Percentiles rank a stretch among this genome's conserved stretches.
These are phyloP conservation scores for Colletotrichum tropicale DNA, from an alignment of 2,329 filamentous ascomycete species.

Conservation along the genomic window DNA sequence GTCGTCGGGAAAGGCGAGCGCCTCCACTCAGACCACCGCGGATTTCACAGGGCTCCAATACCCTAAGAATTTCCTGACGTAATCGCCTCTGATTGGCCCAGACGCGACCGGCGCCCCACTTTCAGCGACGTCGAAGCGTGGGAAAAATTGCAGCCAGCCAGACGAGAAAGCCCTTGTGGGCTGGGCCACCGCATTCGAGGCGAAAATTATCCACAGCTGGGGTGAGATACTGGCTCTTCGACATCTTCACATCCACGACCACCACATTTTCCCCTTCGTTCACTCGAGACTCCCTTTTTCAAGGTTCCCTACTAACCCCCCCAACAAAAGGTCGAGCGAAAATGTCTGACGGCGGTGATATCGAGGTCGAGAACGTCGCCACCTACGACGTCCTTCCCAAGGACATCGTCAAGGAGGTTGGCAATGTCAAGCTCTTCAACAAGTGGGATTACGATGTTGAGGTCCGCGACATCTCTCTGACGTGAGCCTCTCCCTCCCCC, in stretches of 20 bases:
- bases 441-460: constrained; percentile 99
- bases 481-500: constrained; percentile 56
- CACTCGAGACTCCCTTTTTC: constrained; percentile 7
- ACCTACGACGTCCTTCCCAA: constrained; percentile 87
- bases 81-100: constrained; percentile 38
- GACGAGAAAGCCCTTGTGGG: neutral
- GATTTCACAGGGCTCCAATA: constrained; percentile 41
- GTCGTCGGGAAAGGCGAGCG: constrained; percentile 2
- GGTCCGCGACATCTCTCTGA: constrained; percentile 99
- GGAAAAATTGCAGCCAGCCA: constrained; percentile 10
- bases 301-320: constrained; percentile 16
- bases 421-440: constrained; percentile 96
- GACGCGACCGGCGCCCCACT: constrained; percentile 3
- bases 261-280: constrained; percentile 19
- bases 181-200: neutral
- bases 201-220: constrained; percentile 17
- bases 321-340: constrained; percentile 43
- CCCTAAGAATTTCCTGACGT: constrained; percentile 39
- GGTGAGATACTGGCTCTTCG: constrained; percentile 10
- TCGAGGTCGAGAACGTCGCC: constrained; percentile 83
- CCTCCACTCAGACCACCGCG: neutral
- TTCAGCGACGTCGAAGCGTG: constrained; percentile 31
- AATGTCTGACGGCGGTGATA: constrained; percentile 95
- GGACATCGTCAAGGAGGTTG: constrained; percentile 88
- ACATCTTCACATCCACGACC: constrained; percentile 22